A percentile compares a stretch with the other conserved stretches of the same genome.
phyloP scores from a whole-genome alignment of 2,329 filamentous ascomycete species.

The Pseudogymnoascus sp. region DNA sequence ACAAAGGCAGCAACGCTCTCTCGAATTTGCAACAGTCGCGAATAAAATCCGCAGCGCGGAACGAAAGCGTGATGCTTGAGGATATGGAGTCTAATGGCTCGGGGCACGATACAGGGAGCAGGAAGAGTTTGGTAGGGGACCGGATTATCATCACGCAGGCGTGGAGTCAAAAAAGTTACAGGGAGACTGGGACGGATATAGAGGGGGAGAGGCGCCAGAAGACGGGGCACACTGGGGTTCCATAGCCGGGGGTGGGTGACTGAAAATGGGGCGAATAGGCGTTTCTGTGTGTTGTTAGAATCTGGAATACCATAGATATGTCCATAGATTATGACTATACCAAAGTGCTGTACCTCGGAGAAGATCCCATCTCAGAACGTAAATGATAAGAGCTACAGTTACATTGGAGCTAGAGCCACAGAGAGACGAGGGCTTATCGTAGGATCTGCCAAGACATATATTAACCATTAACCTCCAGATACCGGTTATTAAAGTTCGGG shows the following conservation, averaged over 20 bases:
- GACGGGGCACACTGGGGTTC: not conserved
- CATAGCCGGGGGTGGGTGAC: not conserved
- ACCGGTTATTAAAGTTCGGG: not conserved
- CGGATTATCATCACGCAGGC: slow-evolving; percentile 1
- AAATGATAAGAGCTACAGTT: not conserved
- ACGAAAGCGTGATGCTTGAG: slow-evolving; percentile 15
- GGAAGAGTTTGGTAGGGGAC: slow-evolving; percentile 13
- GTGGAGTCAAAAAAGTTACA: not conserved
- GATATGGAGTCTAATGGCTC: slow-evolving; percentile 14
- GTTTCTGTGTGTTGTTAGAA: not conserved
- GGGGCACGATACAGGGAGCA: slow-evolving; percentile 6
- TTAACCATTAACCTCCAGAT: not conserved
- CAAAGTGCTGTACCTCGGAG: not conserved
- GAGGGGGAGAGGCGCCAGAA: not conserved
- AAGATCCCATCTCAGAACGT: not conserved
- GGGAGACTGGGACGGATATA: not conserved
- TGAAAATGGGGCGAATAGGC: not conserved
- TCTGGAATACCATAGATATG: not conserved
- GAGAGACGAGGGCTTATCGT: not conserved
- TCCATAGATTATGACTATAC: not conserved
- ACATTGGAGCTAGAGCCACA: not conserved
- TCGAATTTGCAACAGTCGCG: slow-evolving; percentile 7
- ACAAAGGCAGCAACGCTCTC: not conserved
- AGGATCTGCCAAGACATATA: not conserved
- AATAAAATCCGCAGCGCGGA: slow-evolving; percentile 13